Conservation (phyloP, 768 basidiomycete genomes). For the Hypholoma sublateritium region DNA sequence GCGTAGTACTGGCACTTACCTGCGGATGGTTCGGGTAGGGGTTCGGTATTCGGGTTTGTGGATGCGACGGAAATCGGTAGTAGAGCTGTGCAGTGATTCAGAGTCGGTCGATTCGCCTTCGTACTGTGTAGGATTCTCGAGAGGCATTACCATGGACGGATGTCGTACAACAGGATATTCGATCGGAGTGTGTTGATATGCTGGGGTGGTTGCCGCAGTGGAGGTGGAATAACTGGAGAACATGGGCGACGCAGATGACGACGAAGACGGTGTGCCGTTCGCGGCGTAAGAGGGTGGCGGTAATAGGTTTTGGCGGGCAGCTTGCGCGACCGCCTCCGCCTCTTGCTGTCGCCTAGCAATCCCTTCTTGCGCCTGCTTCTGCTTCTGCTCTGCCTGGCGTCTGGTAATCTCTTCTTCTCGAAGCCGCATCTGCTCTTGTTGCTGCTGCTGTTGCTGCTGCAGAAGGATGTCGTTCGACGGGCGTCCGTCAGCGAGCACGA, state of each 20-base stretch:
- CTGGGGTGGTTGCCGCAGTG: conserved; percentile 18
- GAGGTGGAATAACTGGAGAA: conserved; percentile 12
- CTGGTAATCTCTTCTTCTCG: conserved; percentile 48
- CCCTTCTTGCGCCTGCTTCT: conserved; percentile 54
- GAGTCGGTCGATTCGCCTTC: conserved; percentile 49
- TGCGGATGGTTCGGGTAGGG: conserved; percentile 24
- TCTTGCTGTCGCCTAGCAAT: conserved; percentile 61
- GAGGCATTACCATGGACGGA: conserved; percentile 52
- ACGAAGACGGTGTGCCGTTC: conserved; percentile 15
- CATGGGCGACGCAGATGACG: conserved; percentile 14
- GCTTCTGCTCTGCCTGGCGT: conserved; percentile 35
- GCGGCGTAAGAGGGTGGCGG: conserved; percentile 13
- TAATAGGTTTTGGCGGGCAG: conserved; percentile 34
- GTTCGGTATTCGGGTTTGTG: conserved; percentile 22
- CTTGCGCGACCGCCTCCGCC: conserved; percentile 49
- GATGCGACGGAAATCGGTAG: conserved; percentile 17
- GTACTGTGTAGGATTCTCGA: conserved; percentile 61
- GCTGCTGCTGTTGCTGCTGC: conserved; percentile 27
- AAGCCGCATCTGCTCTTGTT: conserved; percentile 40
- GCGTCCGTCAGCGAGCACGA: conserved; percentile 25
- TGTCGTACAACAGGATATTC: conserved; percentile 17
- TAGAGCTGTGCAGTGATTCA: conserved; percentile 32
- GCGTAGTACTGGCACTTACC: conserved; percentile 19
- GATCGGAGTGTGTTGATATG: conserved; percentile 19
- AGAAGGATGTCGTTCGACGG: conserved; percentile 16